A percentile compares a stretch with the other conserved stretches of the same genome.
Conservation (phyloP, 2,329 filamentous ascomycete species). For the Penicillium frequentans region DNA sequence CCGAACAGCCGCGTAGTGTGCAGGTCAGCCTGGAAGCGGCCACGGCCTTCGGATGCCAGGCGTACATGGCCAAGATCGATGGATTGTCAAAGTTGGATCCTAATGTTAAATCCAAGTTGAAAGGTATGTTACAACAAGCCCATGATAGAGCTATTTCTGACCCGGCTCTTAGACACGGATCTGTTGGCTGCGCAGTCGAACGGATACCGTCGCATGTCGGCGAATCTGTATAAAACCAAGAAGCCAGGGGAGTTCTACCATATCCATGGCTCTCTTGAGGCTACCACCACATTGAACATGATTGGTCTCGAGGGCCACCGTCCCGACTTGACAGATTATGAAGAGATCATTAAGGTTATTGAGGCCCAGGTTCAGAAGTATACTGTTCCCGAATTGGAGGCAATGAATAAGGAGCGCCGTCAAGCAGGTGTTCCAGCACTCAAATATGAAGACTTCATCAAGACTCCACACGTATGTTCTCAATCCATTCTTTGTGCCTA, state of each 20-base stretch:
- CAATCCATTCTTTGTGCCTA: not conserved
- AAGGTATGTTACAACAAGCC: conserved; percentile 25
- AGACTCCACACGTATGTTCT: conserved; percentile 53
- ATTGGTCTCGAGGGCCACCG: conserved; percentile 64
- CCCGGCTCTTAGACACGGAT: conserved; percentile 62
- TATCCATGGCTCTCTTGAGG: conserved; percentile 73
- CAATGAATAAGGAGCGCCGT: conserved; percentile 54
- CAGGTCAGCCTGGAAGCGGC: conserved; percentile 40
- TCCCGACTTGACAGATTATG: conserved; percentile 62
- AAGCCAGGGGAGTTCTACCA: conserved; percentile 69
- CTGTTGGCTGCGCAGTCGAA: conserved; percentile 69
- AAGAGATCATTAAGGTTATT: conserved; percentile 59
- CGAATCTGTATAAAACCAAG: conserved; percentile 70
- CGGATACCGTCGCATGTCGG: conserved; percentile 69
- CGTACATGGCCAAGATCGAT: conserved; percentile 44
- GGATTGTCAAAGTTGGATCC: conserved; percentile 40
- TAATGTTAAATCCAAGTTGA: conserved; percentile 39
- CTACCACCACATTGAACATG: conserved; percentile 68
- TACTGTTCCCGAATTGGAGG: conserved; percentile 56
- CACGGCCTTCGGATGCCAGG: conserved; percentile 43
- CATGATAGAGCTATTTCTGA: conserved; percentile 1
- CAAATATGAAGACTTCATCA: conserved; percentile 60
- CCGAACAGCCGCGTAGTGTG: conserved; percentile 37
- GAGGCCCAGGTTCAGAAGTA: conserved; percentile 59
- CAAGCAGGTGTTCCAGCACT: conserved; percentile 63